A percentile compares a stretch with the other conserved stretches of the same genome.
Evolutionary conservation across 495 filamentous ascomycete genomes (phyloP).

Genomic region (Annulohypoxylon stygium): DNA sequence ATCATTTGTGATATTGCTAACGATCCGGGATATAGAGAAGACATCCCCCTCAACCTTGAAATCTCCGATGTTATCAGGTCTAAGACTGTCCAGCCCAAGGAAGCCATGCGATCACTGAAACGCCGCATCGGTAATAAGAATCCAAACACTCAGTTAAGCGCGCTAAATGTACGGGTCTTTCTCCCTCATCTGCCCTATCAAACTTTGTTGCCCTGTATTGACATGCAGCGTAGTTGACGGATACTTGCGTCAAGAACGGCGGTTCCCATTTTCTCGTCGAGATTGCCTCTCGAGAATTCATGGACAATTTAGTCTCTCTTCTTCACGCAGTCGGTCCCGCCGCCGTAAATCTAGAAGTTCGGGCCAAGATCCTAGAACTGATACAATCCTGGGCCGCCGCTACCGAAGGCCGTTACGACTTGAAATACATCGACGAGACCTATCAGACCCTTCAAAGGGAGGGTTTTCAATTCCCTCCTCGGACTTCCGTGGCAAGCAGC

Average conservation of each 20-base stretch:
- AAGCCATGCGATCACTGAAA: slow-evolving; percentile 96
- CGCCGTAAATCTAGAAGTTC: slow-evolving; percentile 85
- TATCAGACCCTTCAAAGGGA: slow-evolving; percentile 85
- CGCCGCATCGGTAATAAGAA: slow-evolving; percentile 95
- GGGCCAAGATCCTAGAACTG: slow-evolving; percentile 88
- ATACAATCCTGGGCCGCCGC: slow-evolving; percentile 95
- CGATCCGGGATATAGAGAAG: slow-evolving; percentile 72
- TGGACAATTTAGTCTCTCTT: slow-evolving; percentile 94
- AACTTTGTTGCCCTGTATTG: slow-evolving; percentile 43
- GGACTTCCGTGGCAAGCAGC: slow-evolving; percentile 85
- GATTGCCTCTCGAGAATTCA: slow-evolving; percentile 96
- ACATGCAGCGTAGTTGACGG: slow-evolving; percentile 74
- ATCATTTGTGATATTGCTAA: slow-evolving; percentile 24
- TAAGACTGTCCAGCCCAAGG: slow-evolving; percentile 95
- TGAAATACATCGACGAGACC: slow-evolving; percentile 87
- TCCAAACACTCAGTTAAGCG: slow-evolving; percentile 93
- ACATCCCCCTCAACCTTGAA: slow-evolving; percentile 96
- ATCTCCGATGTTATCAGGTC: slow-evolving; percentile 97
- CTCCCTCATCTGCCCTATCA: not conserved
- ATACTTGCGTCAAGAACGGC: slow-evolving; percentile 99
- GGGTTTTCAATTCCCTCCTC: slow-evolving; percentile 90
- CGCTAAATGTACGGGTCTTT: slow-evolving; percentile 77
- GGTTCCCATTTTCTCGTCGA: slow-evolving; percentile 95
- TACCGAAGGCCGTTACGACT: slow-evolving; percentile 84
- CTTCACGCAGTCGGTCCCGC: slow-evolving; percentile 82